Percentiles rank a stretch among this genome's conserved stretches.
Conservation (phyloP, 768 basidiomycete genomes). For the Leucogyrophana mollusca region DNA sequence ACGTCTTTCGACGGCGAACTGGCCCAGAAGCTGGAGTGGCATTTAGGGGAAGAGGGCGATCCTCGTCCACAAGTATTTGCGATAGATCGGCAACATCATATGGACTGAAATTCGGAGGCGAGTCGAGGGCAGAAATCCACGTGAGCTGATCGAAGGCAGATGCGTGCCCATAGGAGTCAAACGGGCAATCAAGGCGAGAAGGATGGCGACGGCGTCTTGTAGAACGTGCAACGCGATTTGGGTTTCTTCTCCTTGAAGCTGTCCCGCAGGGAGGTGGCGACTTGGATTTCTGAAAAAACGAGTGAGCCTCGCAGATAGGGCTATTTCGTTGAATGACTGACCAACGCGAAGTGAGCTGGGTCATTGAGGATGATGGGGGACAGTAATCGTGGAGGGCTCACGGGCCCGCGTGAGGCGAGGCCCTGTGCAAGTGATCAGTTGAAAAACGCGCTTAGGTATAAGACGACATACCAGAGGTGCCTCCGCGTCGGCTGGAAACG, state of each 20-base stretch:
- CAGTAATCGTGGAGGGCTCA: conserved; percentile 33
- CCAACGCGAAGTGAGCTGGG: conserved; percentile 17
- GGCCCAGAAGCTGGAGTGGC: conserved; percentile 42
- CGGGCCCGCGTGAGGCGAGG: conserved; percentile 14
- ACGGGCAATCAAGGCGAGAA: conserved; percentile 38
- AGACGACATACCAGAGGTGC: conserved; percentile 4
- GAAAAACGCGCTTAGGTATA: neutral
- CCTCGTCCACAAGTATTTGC: conserved; percentile 40
- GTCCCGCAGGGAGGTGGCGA: conserved; percentile 37
- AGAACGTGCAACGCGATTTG: conserved; percentile 37
- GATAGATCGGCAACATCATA: conserved; percentile 69
- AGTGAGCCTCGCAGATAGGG: conserved; percentile 7
- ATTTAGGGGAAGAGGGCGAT: conserved; percentile 17
- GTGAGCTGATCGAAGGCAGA: conserved; percentile 61
- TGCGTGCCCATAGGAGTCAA: conserved; percentile 31
- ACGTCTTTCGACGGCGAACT: conserved; percentile 57
- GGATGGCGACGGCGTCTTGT: conserved; percentile 41
- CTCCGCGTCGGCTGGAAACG: neutral
- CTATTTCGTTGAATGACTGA: conserved; percentile 10
- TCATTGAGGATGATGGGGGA: conserved; percentile 38
- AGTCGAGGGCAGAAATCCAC: conserved; percentile 63
- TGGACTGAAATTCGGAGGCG: conserved; percentile 39
- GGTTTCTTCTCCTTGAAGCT: conserved; percentile 35
- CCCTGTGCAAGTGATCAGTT: conserved; percentile 1
- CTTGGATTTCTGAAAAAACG: conserved; percentile 33